Evolutionary conservation across 2,329 filamentous ascomycete genomes (phyloP), one percentile per base, ranked within the genome.

Genomic region (Alternaria hordeiaustralica): DNA sequence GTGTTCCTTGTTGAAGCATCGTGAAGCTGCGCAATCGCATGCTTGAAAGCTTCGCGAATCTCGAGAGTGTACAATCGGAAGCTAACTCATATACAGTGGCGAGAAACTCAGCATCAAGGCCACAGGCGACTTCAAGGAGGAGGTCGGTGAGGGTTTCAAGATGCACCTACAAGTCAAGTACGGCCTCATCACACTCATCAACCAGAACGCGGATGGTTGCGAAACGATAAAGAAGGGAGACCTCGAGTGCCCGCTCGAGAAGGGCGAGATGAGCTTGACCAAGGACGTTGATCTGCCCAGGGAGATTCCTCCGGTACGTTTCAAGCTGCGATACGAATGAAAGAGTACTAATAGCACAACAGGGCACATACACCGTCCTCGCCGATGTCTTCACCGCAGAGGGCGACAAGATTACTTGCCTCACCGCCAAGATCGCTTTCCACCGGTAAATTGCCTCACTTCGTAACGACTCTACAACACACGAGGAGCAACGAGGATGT

Each of bases 121-220:
- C 50, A 85, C 83, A 30, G 96, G 95, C 61, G 88, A 84, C n/a
- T 87, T 98, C 68, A 87, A 86, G 71, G 82, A 96, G 75, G 82
- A 86, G 55, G 89, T 99, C 68, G 87, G 89, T 59, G 79, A 93
- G 62, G 95, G 93, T 62, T 93, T 95, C 64, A 93, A 92, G 73
- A 91, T 97, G 66, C 85, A 90, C 51, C 80, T 99, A 44, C 87
- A 90, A 70, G 95, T 99, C 82, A 97, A 97, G 84, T 97, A 97
- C 81, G 95, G 95, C 64, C 86, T 97, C 70, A 97, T 99, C 80
- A 92, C 89, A 59, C 87, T 99, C 68, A 89, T 99, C 81, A 92
- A 88, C 80, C 92, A 92, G 69, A 87, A 86, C 70, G 89, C 90
- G 74, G 91, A 97, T 77, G 87, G 98, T 41, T 99, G 96, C 84